Evolutionary conservation across 768 basidiomycete genomes (phyloP).

Genomic region (Nevesoporus exiguus): DNA sequence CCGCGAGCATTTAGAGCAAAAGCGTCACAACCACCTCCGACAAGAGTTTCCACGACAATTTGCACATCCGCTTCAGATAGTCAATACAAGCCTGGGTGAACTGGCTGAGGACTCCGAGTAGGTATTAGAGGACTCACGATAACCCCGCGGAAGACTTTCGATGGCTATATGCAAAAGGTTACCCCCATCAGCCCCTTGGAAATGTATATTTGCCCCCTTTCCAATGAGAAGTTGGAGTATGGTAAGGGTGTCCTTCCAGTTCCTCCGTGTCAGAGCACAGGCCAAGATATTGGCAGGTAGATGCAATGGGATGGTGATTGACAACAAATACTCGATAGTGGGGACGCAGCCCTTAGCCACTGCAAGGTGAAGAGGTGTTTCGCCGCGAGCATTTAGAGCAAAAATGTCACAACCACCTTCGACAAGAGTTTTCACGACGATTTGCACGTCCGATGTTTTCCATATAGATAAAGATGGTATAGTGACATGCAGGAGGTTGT

Average conservation of each 20-base stretch:
- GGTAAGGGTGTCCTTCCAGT: background rate
- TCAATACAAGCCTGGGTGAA: too few relatives aligned
- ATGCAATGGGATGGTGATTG: background rate
- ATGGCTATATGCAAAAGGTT: conserved; percentile 1
- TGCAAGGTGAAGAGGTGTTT: conserved; percentile 7
- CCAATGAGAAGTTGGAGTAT: background rate
- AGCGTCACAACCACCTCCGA: conserved; percentile 1
- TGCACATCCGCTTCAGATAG: background rate
- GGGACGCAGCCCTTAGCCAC: background rate
- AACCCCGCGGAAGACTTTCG: too few relatives aligned
- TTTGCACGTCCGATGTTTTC: background rate
- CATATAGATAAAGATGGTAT: background rate
- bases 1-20: background rate
- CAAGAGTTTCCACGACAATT: background rate
- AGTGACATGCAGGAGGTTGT: background rate
- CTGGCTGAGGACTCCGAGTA: too few relatives aligned
- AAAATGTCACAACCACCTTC: background rate
- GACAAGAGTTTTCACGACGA: background rate
- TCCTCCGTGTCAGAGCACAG: background rate
- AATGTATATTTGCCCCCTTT: background rate
- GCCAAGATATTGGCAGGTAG: background rate
- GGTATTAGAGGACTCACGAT: too few relatives aligned
- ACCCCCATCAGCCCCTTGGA: background rate
- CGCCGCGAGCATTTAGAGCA: background rate
- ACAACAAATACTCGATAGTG: background rate